These are phyloP conservation scores for Akanthomyces muscarius DNA, from an alignment of 2,329 filamentous ascomycete genomes.

Conservation along the genomic window DNA sequence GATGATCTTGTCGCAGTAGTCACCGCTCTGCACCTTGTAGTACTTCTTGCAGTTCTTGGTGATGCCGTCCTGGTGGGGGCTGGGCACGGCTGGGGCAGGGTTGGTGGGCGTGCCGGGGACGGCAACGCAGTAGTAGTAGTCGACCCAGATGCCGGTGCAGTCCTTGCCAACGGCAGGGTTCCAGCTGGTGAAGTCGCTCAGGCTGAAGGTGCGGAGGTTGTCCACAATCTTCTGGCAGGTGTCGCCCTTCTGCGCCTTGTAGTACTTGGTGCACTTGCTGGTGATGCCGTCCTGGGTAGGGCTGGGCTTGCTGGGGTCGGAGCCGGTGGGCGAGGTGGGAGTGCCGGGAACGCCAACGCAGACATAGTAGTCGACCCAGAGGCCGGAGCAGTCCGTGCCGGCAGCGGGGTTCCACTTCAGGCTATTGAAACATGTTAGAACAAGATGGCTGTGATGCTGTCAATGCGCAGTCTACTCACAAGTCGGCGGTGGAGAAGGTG, in stretches of 20 bases:
- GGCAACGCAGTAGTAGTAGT: constrained; percentile 16
- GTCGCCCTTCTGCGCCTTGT: constrained; percentile 22
- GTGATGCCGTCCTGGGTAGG: constrained; percentile 16
- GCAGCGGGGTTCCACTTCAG: constrained; percentile 28
- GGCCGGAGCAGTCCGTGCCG: constrained; percentile 15
- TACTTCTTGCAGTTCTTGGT: constrained; percentile 17
- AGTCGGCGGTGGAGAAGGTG: constrained; percentile 23
- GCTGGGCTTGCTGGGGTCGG: constrained; percentile 15
- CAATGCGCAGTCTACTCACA: constrained; percentile 6
- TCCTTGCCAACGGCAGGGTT: constrained; percentile 16
- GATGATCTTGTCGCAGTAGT: constrained; percentile 19
- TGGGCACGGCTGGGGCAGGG: constrained; percentile 2
- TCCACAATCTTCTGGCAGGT: constrained; percentile 26
- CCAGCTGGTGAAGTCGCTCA: constrained; percentile 12
- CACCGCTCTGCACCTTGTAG: constrained; percentile 20
- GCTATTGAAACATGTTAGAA: not conserved
- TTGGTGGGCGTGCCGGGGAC: constrained; percentile 16
- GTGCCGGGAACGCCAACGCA: constrained; percentile 27
- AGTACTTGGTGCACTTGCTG: constrained; percentile 16
- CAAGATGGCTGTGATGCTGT: not conserved
- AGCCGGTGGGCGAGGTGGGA: constrained; percentile 6
- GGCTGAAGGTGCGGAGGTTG: constrained; percentile 26
- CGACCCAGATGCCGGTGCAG: constrained; percentile 17
- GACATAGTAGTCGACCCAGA: constrained; percentile 19
- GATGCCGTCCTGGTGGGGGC: constrained; percentile 10